phyloP scores from a whole-genome alignment of 2,329 filamentous ascomycete species.

The Trichoderma atrobrunneum region DNA sequence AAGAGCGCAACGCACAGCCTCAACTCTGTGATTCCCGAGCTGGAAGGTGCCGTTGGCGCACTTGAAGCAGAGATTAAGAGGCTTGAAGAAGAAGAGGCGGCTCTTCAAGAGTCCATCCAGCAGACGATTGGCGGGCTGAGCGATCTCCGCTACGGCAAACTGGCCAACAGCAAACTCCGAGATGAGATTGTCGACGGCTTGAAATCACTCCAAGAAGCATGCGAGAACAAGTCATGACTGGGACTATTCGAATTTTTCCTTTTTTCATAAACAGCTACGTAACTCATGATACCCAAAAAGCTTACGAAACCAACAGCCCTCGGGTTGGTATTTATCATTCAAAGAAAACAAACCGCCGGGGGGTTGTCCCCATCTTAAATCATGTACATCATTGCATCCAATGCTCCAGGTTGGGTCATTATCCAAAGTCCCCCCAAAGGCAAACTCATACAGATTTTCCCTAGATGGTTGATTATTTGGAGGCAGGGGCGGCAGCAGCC shows the following conservation, averaged over 20 bases:
- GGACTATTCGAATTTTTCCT: neutral
- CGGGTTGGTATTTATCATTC: neutral
- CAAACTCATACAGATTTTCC: neutral
- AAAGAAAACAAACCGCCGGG: neutral
- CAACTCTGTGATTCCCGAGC: constrained; percentile 62
- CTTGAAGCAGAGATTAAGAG: constrained; percentile 66
- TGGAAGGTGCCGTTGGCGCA: constrained; percentile 63
- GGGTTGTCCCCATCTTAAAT: neutral
- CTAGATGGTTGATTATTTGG: neutral
- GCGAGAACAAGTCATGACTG: constrained; percentile 45
- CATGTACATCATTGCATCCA: constrained; percentile 12
- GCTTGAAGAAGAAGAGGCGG: constrained; percentile 62
- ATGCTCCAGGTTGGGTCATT: neutral
- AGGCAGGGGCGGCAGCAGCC: neutral
- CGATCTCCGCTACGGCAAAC: constrained; percentile 76
- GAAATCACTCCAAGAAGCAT: constrained; percentile 54
- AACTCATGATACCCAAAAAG: constrained; percentile 13
- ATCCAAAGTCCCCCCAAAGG: neutral
- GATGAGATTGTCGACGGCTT: constrained; percentile 68
- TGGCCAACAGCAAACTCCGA: constrained; percentile 61
- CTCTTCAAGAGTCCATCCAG: constrained; percentile 59
- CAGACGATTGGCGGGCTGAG: constrained; percentile 71
- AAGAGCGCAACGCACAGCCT: constrained; percentile 58
- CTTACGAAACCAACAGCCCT: neutral
- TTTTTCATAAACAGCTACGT: constrained; percentile 13